phyloP scores from a whole-genome alignment of 805 yeast species.

The Candida nanaspora region DNA sequence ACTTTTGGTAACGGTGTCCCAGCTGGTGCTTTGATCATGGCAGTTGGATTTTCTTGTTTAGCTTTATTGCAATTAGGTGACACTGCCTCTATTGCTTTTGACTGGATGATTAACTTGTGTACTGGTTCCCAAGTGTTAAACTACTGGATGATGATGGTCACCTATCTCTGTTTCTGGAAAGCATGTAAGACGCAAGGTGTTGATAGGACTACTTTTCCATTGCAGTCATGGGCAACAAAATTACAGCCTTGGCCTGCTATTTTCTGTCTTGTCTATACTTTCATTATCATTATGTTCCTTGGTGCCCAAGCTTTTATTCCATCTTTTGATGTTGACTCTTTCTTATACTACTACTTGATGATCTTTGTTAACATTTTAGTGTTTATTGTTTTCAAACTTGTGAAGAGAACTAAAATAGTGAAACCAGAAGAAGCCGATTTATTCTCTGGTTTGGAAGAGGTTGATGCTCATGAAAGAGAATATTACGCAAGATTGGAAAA shows the following conservation, averaged over 20 bases:
- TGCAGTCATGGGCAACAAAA: constrained; percentile 41
- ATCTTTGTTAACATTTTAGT: constrained; percentile 32
- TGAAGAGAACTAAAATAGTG: constrained; percentile 30
- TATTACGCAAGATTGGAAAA: constrained; percentile 8
- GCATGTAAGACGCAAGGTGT: constrained; percentile 53
- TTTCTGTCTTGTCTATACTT: constrained; percentile 21
- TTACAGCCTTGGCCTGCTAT: constrained; percentile 29
- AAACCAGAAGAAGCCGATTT: constrained; percentile 41
- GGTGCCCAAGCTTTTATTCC: constrained; percentile 37
- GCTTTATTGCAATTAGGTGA: constrained; percentile 29
- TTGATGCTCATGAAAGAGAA: constrained; percentile 40
- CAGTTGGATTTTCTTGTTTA: constrained; percentile 19
- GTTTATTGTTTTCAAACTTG: constrained; percentile 29
- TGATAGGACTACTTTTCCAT: constrained; percentile 36
- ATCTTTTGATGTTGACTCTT: constrained; percentile 29
- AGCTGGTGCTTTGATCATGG: constrained; percentile 30
- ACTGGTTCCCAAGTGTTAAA: constrained; percentile 23
- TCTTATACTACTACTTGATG: constrained; percentile 38
- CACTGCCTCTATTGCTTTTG: constrained; percentile 20
- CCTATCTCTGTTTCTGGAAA: constrained; percentile 56
- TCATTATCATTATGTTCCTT: constrained; percentile 28
- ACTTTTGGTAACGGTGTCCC: constrained; percentile 52
- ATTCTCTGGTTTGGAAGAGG: constrained; percentile 35
- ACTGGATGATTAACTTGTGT: constrained; percentile 24
- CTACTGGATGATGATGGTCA: constrained; percentile 29